phyloP scores from a whole-genome alignment of 257 asterid species.

The Rehmannia glutinosa region DNA sequence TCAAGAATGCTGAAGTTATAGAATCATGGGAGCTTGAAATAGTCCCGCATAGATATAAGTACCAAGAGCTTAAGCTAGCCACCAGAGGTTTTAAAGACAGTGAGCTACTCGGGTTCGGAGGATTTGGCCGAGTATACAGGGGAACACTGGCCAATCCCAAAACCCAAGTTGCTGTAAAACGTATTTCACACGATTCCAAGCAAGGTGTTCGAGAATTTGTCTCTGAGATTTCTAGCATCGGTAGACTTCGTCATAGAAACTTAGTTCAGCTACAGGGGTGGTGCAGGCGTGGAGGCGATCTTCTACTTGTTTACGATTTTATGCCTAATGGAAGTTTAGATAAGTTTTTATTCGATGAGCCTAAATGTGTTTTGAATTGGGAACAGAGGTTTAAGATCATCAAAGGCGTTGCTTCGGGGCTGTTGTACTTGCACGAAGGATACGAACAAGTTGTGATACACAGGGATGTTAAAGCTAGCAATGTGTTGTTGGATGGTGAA shows the following conservation, averaged over 20 bases:
- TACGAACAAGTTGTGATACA: constrained; percentile 61
- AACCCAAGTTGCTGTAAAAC: constrained; percentile 58
- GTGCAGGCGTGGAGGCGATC: constrained; percentile 62
- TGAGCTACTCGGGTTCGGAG: constrained; percentile 69
- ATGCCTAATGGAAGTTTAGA: constrained; percentile 84
- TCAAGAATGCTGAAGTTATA: constrained; percentile 46
- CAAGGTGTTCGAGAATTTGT: constrained; percentile 70
- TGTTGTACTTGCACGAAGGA: constrained; percentile 65
- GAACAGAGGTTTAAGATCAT: constrained; percentile 55
- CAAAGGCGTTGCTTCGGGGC: constrained; percentile 66
- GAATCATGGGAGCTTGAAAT: constrained; percentile 79
- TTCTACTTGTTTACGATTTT: constrained; percentile 61
- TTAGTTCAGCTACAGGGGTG: constrained; percentile 69
- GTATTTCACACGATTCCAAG: constrained; percentile 56
- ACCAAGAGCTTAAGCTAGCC: constrained; percentile 53
- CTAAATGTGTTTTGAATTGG: constrained; percentile 41
- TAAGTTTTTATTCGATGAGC: constrained; percentile 40
- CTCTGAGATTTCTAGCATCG: constrained; percentile 65
- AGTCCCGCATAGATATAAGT: constrained; percentile 66
- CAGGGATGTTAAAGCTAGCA: constrained; percentile 68
- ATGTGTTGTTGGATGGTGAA: constrained; percentile 51
- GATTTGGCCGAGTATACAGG: constrained; percentile 65
- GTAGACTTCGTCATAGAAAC: constrained; percentile 62
- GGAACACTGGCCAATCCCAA: constrained; percentile 37
- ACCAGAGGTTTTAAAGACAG: constrained; percentile 55